These are phyloP conservation scores for Fusarium palustre DNA, from an alignment of 2,329 filamentous ascomycete genomes.

Conservation along the genomic window DNA sequence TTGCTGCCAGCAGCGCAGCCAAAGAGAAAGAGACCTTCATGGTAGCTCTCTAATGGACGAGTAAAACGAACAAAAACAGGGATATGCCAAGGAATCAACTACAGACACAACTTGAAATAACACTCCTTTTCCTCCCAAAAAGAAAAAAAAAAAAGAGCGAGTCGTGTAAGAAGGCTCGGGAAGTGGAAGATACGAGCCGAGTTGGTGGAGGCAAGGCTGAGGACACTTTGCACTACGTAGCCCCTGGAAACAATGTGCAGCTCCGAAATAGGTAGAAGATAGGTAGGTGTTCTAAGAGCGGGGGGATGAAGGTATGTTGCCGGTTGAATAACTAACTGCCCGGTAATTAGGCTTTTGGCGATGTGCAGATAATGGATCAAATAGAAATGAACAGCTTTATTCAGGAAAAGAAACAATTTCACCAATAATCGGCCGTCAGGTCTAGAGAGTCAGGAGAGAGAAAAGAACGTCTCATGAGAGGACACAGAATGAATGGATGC, in stretches of 20 bases:
- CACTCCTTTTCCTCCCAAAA: constrained; percentile 16
- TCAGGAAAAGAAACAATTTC: neutral
- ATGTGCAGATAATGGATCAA: neutral
- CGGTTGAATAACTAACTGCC: neutral
- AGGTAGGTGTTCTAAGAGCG: constrained; percentile 18
- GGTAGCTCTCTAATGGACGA: constrained; percentile 36
- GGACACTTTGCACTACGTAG: constrained; percentile 47
- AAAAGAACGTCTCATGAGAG: constrained; percentile 25
- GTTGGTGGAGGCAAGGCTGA: constrained; percentile 45
- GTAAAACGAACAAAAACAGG: constrained; percentile 22
- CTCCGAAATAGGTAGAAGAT: constrained; percentile 8
- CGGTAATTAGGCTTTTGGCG: neutral
- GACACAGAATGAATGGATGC: constrained; percentile 1
- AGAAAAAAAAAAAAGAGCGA: neutral
- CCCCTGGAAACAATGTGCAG: constrained; percentile 35
- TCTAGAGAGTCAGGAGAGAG: neutral
- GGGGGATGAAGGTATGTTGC: constrained; percentile 1
- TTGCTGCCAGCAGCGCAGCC: constrained; percentile 58
- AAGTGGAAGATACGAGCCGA: constrained; percentile 27
- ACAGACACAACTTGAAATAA: constrained; percentile 11
- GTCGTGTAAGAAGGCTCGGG: constrained; percentile 12
- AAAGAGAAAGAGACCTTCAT: constrained; percentile 60
- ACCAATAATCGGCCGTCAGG: neutral
- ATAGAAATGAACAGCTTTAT: constrained; percentile 1
- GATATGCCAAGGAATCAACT: constrained; percentile 19